Conservation (phyloP, 2,329 filamentous ascomycete species). For the Blumeriella jaapii region DNA sequence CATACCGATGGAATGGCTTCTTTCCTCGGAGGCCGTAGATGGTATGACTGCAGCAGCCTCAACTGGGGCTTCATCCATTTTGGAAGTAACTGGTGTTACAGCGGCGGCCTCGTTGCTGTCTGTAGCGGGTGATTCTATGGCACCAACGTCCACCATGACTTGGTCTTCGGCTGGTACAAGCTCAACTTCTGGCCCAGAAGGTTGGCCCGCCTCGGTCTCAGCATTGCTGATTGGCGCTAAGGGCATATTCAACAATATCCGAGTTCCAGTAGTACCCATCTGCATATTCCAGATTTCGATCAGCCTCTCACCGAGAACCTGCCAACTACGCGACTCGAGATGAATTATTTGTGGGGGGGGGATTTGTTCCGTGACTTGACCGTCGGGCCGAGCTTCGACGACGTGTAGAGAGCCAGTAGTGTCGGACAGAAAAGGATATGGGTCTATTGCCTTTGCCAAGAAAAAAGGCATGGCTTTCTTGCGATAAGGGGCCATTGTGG, state of each 20-base stretch:
- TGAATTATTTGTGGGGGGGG: conserved; percentile 8
- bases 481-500: conserved; percentile 45
- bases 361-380: not conserved
- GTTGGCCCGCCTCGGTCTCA: not conserved
- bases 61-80: conserved; percentile 12
- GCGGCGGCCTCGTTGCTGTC: conserved; percentile 13
- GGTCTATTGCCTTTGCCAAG: conserved; percentile 45
- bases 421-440: conserved; percentile 49
- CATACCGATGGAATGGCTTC: conserved; percentile 12
- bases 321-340: conserved; percentile 21
- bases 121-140: conserved; percentile 16
- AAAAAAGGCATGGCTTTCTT: conserved; percentile 39
- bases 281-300: conserved; percentile 14
- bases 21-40: conserved; percentile 15
- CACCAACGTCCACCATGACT: conserved; percentile 19
- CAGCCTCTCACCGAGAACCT: conserved; percentile 21
- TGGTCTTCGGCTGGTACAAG: conserved; percentile 13
- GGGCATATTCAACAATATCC: conserved; percentile 15
- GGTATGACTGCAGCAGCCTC: conserved; percentile 16
- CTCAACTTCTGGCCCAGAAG: not conserved
- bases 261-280: conserved; percentile 12
- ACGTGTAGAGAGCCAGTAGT: conserved; percentile 28
- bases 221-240: conserved; percentile 9
- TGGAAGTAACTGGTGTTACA: conserved; percentile 11
- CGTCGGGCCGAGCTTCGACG: not conserved